A percentile compares a stretch with the other conserved stretches of the same genome.
phyloP scores from a whole-genome alignment of 805 yeast species.

The Cyberlindnera euphorbiae region DNA sequence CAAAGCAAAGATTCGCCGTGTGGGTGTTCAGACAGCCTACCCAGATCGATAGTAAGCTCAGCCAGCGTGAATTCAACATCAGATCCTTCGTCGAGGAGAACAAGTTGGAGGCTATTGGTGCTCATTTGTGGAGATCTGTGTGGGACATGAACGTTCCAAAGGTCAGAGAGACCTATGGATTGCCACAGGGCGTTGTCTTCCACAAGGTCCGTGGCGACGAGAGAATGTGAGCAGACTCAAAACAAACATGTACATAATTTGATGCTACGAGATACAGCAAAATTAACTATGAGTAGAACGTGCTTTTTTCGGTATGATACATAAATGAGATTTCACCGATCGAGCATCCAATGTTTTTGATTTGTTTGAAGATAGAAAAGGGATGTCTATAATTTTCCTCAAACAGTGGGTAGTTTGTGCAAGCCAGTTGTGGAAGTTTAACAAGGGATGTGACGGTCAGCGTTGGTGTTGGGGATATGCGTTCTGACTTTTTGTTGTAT shows the following conservation, averaged over 20 bases:
- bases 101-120: conserved; percentile 75
- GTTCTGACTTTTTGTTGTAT: too few relatives aligned
- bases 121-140: conserved; percentile 82
- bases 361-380: too few relatives aligned
- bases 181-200: conserved; percentile 73
- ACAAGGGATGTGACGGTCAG: neutral
- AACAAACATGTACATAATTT: too few relatives aligned
- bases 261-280: too few relatives aligned
- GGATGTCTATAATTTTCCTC: too few relatives aligned
- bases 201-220: conserved; percentile 30
- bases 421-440: neutral
- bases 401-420: neutral
- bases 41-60: conserved; percentile 16
- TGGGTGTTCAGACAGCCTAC: conserved; percentile 83
- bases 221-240: conserved; percentile 13
- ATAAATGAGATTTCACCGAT: too few relatives aligned
- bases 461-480: too few relatives aligned
- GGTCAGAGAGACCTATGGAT: conserved; percentile 68
- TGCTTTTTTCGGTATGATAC: too few relatives aligned
- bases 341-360: too few relatives aligned
- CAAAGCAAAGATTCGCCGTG: conserved; percentile 74
- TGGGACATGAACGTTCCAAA: conserved; percentile 72
- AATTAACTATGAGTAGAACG: too few relatives aligned
- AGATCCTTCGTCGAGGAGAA: conserved; percentile 57
- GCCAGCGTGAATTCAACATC: conserved; percentile 56